Evolutionary conservation across 2,329 filamentous ascomycete genomes (phyloP).

Genomic region (Colletotrichum liriopes): DNA sequence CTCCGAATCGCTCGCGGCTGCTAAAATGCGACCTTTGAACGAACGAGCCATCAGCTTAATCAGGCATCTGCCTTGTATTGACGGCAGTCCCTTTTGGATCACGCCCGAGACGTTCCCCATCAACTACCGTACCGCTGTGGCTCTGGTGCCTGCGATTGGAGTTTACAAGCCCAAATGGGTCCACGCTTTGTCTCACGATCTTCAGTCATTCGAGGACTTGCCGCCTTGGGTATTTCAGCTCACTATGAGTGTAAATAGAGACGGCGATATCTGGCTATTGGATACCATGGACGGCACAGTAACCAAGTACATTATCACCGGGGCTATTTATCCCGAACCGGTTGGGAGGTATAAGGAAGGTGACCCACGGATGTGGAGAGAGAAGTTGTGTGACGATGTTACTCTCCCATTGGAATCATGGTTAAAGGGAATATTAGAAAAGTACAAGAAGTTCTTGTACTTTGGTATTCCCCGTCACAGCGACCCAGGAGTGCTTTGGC

Average conservation of each 20-base stretch:
- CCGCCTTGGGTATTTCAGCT: slow-evolving; percentile 9
- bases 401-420: not conserved
- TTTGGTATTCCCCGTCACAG: slow-evolving; percentile 7
- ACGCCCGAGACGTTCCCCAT: slow-evolving; percentile 19
- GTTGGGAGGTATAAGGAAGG: slow-evolving; percentile 2
- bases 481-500: slow-evolving; percentile 1
- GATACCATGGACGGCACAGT: slow-evolving; percentile 31
- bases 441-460: not conserved
- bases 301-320: slow-evolving; percentile 30
- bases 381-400: not conserved
- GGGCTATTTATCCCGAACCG: slow-evolving; percentile 11
- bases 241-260: slow-evolving; percentile 6
- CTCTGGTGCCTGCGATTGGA: not conserved
- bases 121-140: slow-evolving; percentile 12
- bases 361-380: slow-evolving; percentile 16
- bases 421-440: not conserved
- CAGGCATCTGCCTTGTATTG: slow-evolving; percentile 19
- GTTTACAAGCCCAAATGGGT: slow-evolving; percentile 18
- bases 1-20: slow-evolving; percentile 8
- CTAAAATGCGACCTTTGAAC: not conserved
- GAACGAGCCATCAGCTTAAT: slow-evolving; percentile 15
- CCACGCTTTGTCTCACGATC: not conserved
- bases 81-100: slow-evolving; percentile 17
- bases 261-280: slow-evolving; percentile 20
- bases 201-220: not conserved